Conservation (phyloP, 768 basidiomycete species). For the Mycena rosella region DNA sequence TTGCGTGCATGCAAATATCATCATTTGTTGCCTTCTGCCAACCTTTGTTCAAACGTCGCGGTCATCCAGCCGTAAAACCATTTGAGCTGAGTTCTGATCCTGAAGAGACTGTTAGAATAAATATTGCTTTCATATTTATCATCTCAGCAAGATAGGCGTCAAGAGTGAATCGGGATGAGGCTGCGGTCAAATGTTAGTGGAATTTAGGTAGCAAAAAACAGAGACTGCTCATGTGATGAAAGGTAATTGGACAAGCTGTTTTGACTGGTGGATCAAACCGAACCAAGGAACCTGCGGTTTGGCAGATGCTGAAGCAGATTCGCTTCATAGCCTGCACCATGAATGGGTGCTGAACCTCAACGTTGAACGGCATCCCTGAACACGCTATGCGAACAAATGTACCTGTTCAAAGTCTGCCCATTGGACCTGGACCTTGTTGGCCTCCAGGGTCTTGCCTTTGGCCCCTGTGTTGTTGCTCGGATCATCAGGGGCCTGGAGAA, state of each 20-base stretch:
- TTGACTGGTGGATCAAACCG: constrained; percentile 37
- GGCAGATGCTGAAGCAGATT: constrained; percentile 29
- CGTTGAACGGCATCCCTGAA: background rate
- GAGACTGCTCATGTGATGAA: constrained; percentile 31
- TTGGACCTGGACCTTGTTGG: constrained; percentile 30
- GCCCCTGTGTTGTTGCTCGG: background rate
- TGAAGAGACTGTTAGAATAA: background rate
- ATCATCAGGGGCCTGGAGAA: constrained; percentile 24
- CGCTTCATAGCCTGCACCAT: constrained; percentile 29
- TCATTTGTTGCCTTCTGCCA: constrained; percentile 8
- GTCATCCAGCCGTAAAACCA: constrained; percentile 28
- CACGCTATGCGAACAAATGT: background rate
- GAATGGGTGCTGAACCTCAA: no score
- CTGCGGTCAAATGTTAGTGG: background rate
- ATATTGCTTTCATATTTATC: background rate
- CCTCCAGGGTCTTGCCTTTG: background rate
- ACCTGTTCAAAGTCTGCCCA: constrained; percentile 37
- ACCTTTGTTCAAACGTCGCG: constrained; percentile 11
- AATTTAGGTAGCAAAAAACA: background rate
- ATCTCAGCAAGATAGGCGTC: constrained; percentile 25
- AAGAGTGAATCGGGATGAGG: constrained; percentile 37
- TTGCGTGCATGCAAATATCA: background rate
- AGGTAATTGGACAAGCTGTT: constrained; percentile 31
- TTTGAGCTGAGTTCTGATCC: constrained; percentile 16
- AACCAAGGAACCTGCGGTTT: constrained; percentile 36